A percentile compares a stretch with the other conserved stretches of the same genome.
phyloP scores from a whole-genome alignment of 768 basidiomycete genomes.

The Auricularia cornea region DNA sequence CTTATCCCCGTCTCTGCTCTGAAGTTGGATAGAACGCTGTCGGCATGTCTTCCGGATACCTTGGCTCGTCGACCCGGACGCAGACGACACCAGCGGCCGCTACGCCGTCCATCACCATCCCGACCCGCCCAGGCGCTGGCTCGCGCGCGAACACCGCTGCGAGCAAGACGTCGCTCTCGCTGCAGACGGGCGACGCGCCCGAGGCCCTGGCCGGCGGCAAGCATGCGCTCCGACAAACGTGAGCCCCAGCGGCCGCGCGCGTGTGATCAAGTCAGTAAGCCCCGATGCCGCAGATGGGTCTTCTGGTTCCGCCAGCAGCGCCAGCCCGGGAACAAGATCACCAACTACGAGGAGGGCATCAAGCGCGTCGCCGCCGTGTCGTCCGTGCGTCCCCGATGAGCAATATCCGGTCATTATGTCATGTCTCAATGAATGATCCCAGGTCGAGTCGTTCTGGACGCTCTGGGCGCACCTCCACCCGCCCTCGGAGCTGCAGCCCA shows the following conservation, averaged over 20 bases:
- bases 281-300: slow-evolving; percentile 53
- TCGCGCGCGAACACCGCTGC: neutral
- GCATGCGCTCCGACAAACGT: slow-evolving; percentile 10
- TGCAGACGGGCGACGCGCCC: neutral
- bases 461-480: slow-evolving; percentile 86
- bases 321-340: slow-evolving; percentile 79
- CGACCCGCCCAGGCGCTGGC: neutral
- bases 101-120: neutral
- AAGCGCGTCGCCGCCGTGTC: slow-evolving; percentile 86
- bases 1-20: too few species aligned
- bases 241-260: neutral
- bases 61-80: neutral
- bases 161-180: neutral
- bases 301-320: slow-evolving; percentile 92
- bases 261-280: neutral
- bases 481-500: slow-evolving; percentile 75
- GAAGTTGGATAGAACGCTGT: too few species aligned
- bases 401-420: too few species aligned
- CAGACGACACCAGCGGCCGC: neutral
- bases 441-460: slow-evolving; percentile 96
- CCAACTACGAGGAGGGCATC: slow-evolving; percentile 91
- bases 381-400: slow-evolving; percentile 54
- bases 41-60: too few species aligned
- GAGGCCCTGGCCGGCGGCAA: neutral
- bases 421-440: neutral